Base-by-base conservation (phyloP, 176 grass and related monocot genomes). In the Microstegium vimineum region DNA sequence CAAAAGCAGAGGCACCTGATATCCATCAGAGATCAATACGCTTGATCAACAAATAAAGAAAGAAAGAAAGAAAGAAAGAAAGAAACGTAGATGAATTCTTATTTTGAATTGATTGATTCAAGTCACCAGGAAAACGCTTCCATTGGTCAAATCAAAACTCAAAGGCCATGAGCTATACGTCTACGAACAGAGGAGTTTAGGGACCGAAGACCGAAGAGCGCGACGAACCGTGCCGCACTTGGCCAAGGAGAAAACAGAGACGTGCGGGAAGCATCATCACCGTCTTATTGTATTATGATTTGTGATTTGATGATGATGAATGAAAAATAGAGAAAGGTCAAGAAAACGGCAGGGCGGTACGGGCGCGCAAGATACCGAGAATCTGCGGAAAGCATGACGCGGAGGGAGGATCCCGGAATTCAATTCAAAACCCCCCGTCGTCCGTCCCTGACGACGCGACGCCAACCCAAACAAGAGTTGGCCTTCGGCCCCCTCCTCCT, bases 221-320 rank as follows among this genome's bases (percentile, higher is more conserved):
- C n/a, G n/a, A n/a, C n/a, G n/a, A n/a, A n/a, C n/a, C n/a, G n/a
- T n/a, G n/a, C n/a, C n/a, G n/a, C n/a, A n/a, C n/a, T n/a, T n/a
- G n/a, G n/a, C n/a, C n/a, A n/a, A 17, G 10, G 13, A 45, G n/a
- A 49, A 28, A 64, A 42, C 54, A 71, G 22, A 76, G 66, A 85
- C 63, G 73, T 78, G 87, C 76, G 69, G 26, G 41, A 81, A 85
- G 15, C 77, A 37, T 20, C 30, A 40, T n/a, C n/a, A n/a, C n/a
- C n/a, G n/a, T n/a, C n/a, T n/a, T n/a, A n/a, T n/a, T n/a, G n/a
- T n/a, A n/a, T n/a, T n/a, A n/a, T n/a, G n/a, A n/a, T n/a, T n/a
- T n/a, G n/a, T n/a, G n/a, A n/a, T n/a, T n/a, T n/a, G n/a, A n/a
- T n/a, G n/a, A n/a, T n/a, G n/a, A n/a, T n/a, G n/a, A 23, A 54